Base-by-base conservation (phyloP, 2,329 filamentous ascomycete genomes). In the Fusarium verticillioides region DNA sequence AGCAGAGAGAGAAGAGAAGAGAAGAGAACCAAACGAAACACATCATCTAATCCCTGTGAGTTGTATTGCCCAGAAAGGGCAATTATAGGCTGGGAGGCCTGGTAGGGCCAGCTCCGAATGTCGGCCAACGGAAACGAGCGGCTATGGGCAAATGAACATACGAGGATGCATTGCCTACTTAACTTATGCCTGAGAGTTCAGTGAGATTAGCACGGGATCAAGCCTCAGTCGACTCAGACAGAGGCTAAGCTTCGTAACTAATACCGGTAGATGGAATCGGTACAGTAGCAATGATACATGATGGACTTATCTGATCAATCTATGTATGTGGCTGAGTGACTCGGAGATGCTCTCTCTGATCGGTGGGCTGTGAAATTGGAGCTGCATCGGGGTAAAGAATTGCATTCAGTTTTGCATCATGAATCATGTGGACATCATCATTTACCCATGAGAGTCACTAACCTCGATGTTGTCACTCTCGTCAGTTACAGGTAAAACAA, bases 121-220 rank as follows among this genome's bases (percentile, higher is more conserved):
- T 78, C 72, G 75, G 72, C 70, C 74, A 69, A 75, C 74, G 74
- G 71, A 65, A 57, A 63, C 60, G 58, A 69, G 59, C 66, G 49
- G 56, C 43, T 7, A 65, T 69, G 50, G 30, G 30, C 43, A 44
- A 69, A 59, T 43, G 46, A 71, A 73, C 70, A 42, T 73, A 71
- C 70, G 70, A 73, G 66, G 19, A 44, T 40, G 13, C 66, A 39
- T 54, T 34, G 42, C 30, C 28, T 39, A 28, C 42, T 39, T 13
- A 18, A 53, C 43, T 49, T n/a, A 26, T 53, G 16, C n/a, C 46
- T 56, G 44, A 34, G 28, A 56, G 34, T 42, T 44, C 13, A n/a
- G 26, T 21, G 26, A 57, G 28, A 47, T 40, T 40, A 64, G 28
- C 37, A 63, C 21, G 39, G 32, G 32, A 37, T 61, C 43, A 36